phyloP scores from a whole-genome alignment of 2,329 filamentous ascomycete genomes.

The Monosporascus cannonballus region DNA sequence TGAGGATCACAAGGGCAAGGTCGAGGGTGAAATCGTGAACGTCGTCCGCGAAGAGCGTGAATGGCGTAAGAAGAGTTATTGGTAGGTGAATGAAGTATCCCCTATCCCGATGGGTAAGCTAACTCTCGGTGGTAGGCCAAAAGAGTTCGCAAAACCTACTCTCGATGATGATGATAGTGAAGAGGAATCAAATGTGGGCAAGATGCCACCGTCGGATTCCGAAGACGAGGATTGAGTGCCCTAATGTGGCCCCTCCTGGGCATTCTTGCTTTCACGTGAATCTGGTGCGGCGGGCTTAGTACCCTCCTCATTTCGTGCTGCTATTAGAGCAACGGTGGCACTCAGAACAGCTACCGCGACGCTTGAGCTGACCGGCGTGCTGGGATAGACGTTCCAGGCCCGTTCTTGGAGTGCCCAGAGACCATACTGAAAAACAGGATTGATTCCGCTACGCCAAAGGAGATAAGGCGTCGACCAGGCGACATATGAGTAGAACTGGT shows the following conservation, averaged over 20 bases:
- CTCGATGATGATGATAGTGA: conserved; percentile 56
- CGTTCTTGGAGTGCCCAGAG: conserved; percentile 79
- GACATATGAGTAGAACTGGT: conserved; percentile 91
- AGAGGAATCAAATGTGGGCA: conserved; percentile 74
- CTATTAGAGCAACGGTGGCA: conserved; percentile 55
- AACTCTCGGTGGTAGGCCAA: conserved; percentile 52
- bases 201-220: conserved; percentile 76
- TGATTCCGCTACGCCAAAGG: conserved; percentile 70
- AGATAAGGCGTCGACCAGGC: conserved; percentile 85
- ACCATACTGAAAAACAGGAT: conserved; percentile 59
- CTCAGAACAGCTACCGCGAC: conserved; percentile 67
- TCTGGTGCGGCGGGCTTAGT: conserved; percentile 7
- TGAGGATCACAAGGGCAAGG: conserved; percentile 66
- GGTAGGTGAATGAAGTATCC: conserved; percentile 46
- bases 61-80: conserved; percentile 86
- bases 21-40: conserved; percentile 86
- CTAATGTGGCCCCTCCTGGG: conserved; percentile 7
- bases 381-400: conserved; percentile 94
- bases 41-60: conserved; percentile 84
- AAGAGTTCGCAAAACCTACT: conserved; percentile 65
- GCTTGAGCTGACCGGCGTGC: conserved; percentile 49
- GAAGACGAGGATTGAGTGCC: conserved; percentile 53
- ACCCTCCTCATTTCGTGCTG: conserved; percentile 34
- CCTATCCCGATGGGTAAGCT: conserved; percentile 8
- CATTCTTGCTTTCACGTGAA: conserved; percentile 15